Evolutionary conservation across 2,329 filamentous ascomycete genomes (phyloP), one percentile per base, ranked within the genome.

Genomic region (Colletotrichum scovillei): DNA sequence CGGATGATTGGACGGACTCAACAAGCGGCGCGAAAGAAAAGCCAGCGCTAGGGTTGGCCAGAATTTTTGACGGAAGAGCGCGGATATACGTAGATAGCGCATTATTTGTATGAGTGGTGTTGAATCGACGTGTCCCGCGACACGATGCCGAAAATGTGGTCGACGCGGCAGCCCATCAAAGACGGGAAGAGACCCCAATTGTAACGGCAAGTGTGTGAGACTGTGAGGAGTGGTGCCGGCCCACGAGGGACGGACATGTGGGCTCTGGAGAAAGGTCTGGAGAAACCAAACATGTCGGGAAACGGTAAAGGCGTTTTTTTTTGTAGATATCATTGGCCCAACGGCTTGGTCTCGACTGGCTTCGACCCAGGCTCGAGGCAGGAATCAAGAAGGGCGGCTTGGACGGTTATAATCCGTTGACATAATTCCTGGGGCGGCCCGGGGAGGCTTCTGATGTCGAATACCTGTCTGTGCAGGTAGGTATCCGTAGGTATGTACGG

Each of bases 171-270:
- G 69, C 42, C 53, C 66, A 60, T 72, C 69, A 69, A 59, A 53
- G 53, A 38, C 26, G 53, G 59, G 65, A 6, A 42, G 46, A 26
- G 9, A 58, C 8, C 26, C 30, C 4, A 14, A n/a, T 64, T 69
- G 69, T 69, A 46, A 72, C 69, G 53, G 46, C 52, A 59, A 64
- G 32, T 64, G 66, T 69, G 55, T 59, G 69, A 69, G 52, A 59
- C 38, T 69, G 59, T 59, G 69, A 69, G 52, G 58, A 46, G 42
- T 19, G 38, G 59, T 42, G 8, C 59, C 6, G 14, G 59, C 19
- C 24, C 38, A 24, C 8, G 42, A 49, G 60, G 26, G 19, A 24
- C 7, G 42, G 22, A 9, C 7, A 30, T 16, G 60, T 22, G 22
- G 4, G 22, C 28, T 24, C 28, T 63, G n/a, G 46, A 53, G 46